A percentile compares a stretch with the other conserved stretches of the same genome.
Conservation (phyloP, 2,329 filamentous ascomycete genomes). For the Ceratocystis huliohia region DNA sequence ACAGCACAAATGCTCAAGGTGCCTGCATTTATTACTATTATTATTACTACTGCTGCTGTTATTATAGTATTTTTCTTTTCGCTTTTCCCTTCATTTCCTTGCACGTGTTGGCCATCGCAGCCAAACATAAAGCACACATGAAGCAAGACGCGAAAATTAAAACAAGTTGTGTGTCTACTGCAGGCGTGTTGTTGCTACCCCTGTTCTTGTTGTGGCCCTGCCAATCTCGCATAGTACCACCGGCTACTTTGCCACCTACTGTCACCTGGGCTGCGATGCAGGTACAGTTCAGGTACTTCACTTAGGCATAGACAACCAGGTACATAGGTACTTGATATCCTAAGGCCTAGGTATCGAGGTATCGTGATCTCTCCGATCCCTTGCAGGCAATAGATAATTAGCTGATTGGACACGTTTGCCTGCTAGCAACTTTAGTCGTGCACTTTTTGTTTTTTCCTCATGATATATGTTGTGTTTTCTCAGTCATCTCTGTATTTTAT, state of each 20-base stretch:
- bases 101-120: not conserved
- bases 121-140: not conserved
- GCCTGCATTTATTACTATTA: not conserved
- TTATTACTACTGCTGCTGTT: not conserved
- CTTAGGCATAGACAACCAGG: no score
- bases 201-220: constrained; percentile 13
- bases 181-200: not conserved
- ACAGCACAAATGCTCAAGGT: not conserved
- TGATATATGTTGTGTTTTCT: no score
- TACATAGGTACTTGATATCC: no score
- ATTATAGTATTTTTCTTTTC: no score
- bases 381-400: not conserved
- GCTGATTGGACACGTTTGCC: not conserved
- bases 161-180: not conserved
- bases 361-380: not conserved
- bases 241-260: constrained; percentile 16
- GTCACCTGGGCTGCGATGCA: constrained; percentile 18
- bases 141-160: not conserved
- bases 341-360: no score
- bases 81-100: not conserved
- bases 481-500: not conserved
- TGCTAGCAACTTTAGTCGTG: no score
- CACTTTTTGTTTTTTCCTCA: no score
- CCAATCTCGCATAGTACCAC: constrained; percentile 20
- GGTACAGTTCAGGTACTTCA: constrained; percentile 11